phyloP scores from a whole-genome alignment of 768 basidiomycete species.

The Xerocomellus intermedius region DNA sequence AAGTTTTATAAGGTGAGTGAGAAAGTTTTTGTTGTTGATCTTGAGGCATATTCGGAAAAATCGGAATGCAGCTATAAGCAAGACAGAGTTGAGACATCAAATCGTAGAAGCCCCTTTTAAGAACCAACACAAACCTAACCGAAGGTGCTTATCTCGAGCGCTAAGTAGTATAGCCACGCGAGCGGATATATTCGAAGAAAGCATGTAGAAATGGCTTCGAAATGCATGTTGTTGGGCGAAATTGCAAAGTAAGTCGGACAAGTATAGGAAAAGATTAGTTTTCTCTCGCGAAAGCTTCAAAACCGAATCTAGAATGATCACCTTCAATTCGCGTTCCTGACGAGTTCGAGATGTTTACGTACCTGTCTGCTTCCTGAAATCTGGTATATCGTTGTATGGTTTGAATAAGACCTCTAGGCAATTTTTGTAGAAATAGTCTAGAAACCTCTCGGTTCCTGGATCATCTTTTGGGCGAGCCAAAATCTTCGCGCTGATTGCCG shows the following conservation, averaged over 20 bases:
- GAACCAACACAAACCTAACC: conserved; percentile 64
- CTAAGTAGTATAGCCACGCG: conserved; percentile 77
- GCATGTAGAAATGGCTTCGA: conserved; percentile 86
- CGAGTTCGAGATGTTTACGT: background rate
- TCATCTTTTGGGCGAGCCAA: conserved; percentile 72
- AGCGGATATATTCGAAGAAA: conserved; percentile 73
- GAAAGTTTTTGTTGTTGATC: conserved; percentile 75
- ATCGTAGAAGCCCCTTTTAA: background rate
- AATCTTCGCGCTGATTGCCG: conserved; percentile 40
- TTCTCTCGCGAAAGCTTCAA: conserved; percentile 67
- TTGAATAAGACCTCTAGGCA: conserved; percentile 77
- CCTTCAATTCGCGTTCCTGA: conserved; percentile 3
- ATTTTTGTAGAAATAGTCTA: conserved; percentile 91
- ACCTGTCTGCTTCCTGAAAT: conserved; percentile 56
- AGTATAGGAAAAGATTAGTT: conserved; percentile 81
- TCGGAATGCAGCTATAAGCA: conserved; percentile 75
- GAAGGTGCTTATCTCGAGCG: conserved; percentile 86
- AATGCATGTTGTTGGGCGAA: conserved; percentile 88
- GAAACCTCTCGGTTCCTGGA: conserved; percentile 81
- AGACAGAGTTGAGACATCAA: conserved; percentile 10
- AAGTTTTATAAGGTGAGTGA: conserved; percentile 75
- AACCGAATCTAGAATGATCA: conserved; percentile 41
- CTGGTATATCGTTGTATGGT: conserved; percentile 73
- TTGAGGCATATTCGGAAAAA: conserved; percentile 86
- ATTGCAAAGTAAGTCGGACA: conserved; percentile 89